Conservation (phyloP, 192 early-diverging fungal species). For the Oehlia diaphana region DNA sequence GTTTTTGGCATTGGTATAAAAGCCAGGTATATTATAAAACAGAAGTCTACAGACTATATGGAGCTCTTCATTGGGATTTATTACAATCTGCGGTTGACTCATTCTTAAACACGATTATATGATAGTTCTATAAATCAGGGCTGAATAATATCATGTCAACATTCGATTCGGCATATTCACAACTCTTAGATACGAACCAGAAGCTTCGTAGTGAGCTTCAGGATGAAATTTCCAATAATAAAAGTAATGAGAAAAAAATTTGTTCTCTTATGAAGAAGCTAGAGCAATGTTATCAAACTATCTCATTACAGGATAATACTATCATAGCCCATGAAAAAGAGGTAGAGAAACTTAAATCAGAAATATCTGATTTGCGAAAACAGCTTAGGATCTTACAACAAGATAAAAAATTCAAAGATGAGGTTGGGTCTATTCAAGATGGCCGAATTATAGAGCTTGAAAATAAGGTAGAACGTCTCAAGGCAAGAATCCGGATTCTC, state of each 20-base stretch:
- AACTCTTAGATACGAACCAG: background rate
- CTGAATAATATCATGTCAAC: too few relatives aligned
- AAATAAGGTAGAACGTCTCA: too few relatives aligned
- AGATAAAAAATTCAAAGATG: background rate
- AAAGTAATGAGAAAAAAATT: slow-evolving; percentile 9
- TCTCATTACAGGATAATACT: slow-evolving; percentile 7
- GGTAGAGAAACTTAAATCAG: background rate
- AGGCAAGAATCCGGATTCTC: background rate
- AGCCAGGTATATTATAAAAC: too few relatives aligned
- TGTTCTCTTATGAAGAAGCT: background rate
- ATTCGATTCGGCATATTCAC: background rate
- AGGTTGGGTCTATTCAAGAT: background rate
- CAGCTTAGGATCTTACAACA: background rate
- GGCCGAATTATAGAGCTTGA: too few relatives aligned
- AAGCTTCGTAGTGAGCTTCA: slow-evolving; percentile 5
- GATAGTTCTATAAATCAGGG: too few relatives aligned
- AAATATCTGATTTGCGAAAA: background rate
- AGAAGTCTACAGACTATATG: too few relatives aligned
- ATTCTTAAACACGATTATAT: too few relatives aligned
- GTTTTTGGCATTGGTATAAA: too few relatives aligned
- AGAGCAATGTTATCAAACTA: slow-evolving; percentile 9
- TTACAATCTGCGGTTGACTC: too few relatives aligned
- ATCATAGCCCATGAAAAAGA: background rate
- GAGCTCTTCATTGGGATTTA: too few relatives aligned
- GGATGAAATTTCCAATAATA: slow-evolving; percentile 5